Conservation (phyloP, 148 eudicot species). For the Vaccinium vitisidaea region DNA sequence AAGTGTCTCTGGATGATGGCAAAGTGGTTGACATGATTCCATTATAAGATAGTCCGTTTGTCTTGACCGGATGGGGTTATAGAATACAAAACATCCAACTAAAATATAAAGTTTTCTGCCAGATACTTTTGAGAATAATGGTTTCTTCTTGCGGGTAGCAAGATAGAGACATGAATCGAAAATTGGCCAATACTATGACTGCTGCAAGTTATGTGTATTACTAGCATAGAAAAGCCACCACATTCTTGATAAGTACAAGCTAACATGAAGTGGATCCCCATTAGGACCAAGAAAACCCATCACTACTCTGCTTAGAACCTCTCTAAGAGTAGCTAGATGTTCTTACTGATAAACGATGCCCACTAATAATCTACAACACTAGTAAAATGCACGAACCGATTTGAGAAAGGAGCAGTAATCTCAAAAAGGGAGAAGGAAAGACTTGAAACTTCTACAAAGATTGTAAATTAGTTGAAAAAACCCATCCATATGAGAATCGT, state of each 20-base stretch:
- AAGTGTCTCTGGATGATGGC: background rate
- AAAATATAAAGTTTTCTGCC: background rate
- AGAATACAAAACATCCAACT: conserved; percentile 8
- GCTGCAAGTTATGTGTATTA: background rate
- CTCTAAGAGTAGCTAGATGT: background rate
- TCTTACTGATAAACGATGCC: too few species aligned
- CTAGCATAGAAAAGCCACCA: conserved; percentile 10
- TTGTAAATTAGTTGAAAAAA: background rate
- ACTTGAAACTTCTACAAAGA: background rate
- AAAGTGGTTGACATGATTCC: conserved; percentile 27
- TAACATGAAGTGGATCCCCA: background rate
- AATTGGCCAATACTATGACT: too few species aligned
- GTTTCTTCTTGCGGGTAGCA: background rate
- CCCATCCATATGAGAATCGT: background rate
- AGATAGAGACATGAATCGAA: background rate
- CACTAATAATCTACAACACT: too few species aligned
- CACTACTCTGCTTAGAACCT: background rate
- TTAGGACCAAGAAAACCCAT: background rate
- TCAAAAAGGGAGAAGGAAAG: background rate
- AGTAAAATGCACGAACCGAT: background rate
- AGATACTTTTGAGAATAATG: background rate
- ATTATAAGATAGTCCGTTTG: conserved; percentile 36
- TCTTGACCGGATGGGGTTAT: conserved; percentile 21
- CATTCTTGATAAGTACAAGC: background rate
- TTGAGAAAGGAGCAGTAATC: background rate